These are phyloP conservation scores for Suillus variegatus DNA, from an alignment of 768 basidiomycete species.

Conservation along the genomic window DNA sequence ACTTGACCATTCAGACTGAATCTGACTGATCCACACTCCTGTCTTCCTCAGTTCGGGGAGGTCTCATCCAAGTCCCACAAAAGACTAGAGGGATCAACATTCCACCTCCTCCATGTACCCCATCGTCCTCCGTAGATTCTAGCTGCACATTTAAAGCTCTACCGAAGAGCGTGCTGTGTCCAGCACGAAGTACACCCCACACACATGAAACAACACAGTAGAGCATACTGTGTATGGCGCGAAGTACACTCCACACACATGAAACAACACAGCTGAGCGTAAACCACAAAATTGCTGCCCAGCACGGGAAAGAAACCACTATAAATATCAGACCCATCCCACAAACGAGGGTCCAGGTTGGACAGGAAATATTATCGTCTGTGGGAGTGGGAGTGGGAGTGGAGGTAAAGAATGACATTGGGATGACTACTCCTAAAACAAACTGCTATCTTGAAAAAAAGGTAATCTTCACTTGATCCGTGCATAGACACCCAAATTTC, in stretches of 20 bases:
- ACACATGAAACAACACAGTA: background rate
- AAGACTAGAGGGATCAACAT: background rate
- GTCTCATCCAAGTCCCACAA: conserved; percentile 1
- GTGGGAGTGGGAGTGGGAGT: background rate
- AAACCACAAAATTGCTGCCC: background rate
- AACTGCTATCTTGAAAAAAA: background rate
- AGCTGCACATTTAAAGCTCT: background rate
- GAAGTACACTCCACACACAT: background rate
- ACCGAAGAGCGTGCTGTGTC: background rate
- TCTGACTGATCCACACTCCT: background rate
- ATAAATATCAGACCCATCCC: too few species aligned
- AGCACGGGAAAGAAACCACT: background rate
- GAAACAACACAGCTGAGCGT: background rate
- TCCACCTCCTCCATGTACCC: background rate
- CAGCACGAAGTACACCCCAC: background rate
- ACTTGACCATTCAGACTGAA: background rate
- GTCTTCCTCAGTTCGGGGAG: background rate
- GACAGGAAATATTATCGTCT: background rate
- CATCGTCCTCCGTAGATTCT: background rate
- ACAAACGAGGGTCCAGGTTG: too few species aligned
- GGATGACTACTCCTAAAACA: background rate
- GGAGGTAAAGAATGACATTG: background rate
- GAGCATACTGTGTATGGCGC: background rate
- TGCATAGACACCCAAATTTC: background rate
- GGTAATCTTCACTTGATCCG: background rate